phyloP scores from a whole-genome alignment of 768 basidiomycete genomes.

The Candolleomyces aberdarensis region DNA sequence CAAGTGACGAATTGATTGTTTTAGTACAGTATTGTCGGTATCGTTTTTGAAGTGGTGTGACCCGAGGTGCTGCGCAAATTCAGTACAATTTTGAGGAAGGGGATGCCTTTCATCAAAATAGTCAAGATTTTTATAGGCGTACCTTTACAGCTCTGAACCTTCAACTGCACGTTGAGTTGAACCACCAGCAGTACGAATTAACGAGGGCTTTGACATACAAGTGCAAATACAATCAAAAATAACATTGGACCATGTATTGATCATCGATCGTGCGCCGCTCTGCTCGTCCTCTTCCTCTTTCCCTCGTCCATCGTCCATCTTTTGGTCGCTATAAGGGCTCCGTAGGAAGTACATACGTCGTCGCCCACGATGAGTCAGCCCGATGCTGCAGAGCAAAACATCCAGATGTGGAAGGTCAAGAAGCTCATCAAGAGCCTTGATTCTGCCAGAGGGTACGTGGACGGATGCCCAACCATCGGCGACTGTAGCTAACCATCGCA shows the following conservation, averaged over 20 bases:
- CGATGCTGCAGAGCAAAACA: conserved; percentile 88
- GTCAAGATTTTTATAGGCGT: no score
- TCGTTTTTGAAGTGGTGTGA: no score
- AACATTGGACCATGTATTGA: conserved; percentile 12
- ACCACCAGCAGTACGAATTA: neutral
- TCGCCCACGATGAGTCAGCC: conserved; percentile 67
- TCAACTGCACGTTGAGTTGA: no score
- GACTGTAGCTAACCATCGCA: conserved; percentile 19
- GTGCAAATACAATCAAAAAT: conserved; percentile 30
- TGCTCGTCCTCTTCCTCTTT: conserved; percentile 18
- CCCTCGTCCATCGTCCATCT: conserved; percentile 19
- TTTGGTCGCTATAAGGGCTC: conserved; percentile 25
- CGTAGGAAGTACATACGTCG: conserved; percentile 29
- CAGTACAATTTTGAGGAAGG: no score
- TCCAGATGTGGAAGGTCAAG: conserved; percentile 98
- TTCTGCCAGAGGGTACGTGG: conserved; percentile 76
- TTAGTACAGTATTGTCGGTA: no score
- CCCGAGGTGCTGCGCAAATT: no score
- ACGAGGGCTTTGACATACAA: conserved; percentile 18
- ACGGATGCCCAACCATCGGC: conserved; percentile 8
- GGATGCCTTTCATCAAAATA: no score
- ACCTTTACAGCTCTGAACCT: no score
- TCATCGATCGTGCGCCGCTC: conserved; percentile 15
- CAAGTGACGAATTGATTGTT: no score
- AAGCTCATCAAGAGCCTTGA: conserved; percentile 99